These are phyloP conservation scores for Wickerhamomyces sp. DNA, from an alignment of 1,139 yeast species.

Conservation along the genomic window DNA sequence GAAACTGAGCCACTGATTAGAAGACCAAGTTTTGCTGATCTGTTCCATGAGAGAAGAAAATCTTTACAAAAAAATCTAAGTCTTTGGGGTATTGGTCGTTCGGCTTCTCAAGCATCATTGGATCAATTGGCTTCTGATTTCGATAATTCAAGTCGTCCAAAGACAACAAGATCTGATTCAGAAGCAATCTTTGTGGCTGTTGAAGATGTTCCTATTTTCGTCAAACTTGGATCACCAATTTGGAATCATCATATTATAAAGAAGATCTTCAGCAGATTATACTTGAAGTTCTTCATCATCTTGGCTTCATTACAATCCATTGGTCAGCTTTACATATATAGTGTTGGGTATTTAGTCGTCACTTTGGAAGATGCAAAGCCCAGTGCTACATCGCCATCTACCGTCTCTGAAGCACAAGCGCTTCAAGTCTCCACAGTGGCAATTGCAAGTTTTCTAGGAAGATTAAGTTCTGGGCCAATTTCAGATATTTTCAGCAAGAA, in stretches of 20 bases:
- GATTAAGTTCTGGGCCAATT: constrained; percentile 46
- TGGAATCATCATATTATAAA: constrained; percentile 22
- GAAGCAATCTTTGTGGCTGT: constrained; percentile 23
- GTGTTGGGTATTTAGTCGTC: constrained; percentile 58
- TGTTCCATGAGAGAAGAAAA: constrained; percentile 14
- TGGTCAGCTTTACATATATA: constrained; percentile 60
- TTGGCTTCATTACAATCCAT: constrained; percentile 57
- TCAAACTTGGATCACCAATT: constrained; percentile 20
- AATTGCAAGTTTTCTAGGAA: constrained; percentile 48
- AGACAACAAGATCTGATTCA: constrained; percentile 12
- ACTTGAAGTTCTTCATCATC: constrained; percentile 45
- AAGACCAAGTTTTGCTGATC: constrained; percentile 7
- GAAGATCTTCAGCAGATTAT: constrained; percentile 24
- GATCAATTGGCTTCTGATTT: constrained; percentile 3
- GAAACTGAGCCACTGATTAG: constrained; percentile 7
- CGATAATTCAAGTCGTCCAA: constrained; percentile 5
- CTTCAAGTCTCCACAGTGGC: constrained; percentile 52
- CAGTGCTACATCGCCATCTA: constrained; percentile 40
- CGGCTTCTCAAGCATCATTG: constrained; percentile 18
- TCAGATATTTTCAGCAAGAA: constrained; percentile 51
- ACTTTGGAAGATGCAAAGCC: constrained; percentile 61
- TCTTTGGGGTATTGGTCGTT: constrained; percentile 24
- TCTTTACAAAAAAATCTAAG: constrained; percentile 17
- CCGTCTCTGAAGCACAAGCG: constrained; percentile 43
- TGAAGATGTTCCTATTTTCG: constrained; percentile 24